A percentile compares a stretch with the other conserved stretches of the same genome.
Conservation (phyloP, 257 asterid species). For the Thymus mandschuricus region DNA sequence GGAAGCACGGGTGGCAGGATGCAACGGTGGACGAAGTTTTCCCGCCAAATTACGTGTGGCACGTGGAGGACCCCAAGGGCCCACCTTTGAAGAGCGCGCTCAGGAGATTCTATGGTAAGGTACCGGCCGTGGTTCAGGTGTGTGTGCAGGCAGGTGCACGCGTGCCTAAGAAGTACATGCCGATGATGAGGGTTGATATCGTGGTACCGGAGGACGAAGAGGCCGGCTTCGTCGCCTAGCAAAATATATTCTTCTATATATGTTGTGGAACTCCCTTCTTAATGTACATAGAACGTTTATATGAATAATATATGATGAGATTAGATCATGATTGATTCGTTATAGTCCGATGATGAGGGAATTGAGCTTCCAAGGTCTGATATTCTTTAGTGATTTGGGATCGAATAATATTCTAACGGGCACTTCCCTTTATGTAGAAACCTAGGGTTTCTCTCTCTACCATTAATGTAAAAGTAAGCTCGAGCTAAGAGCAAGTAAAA, state of each 20-base stretch:
- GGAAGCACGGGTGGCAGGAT: conserved; percentile 98
- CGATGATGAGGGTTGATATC: conserved; percentile 91
- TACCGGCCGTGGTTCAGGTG: conserved; percentile 83
- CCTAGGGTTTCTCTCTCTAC: no score
- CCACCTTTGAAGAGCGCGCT: conserved; percentile 57
- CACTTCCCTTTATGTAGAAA: no score
- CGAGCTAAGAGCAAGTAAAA: no score
- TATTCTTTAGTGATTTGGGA: no score
- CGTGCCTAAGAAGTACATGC: conserved; percentile 66
- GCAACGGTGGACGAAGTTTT: conserved; percentile 88
- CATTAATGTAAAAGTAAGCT: no score
- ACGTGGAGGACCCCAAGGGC: conserved; percentile 72
- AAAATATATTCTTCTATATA: no score
- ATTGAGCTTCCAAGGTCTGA: no score
- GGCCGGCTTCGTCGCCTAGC: conserved; percentile 67
- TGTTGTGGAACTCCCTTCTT: background rate
- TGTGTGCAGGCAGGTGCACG: conserved; percentile 92
- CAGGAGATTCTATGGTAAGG: conserved; percentile 82
- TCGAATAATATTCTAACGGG: no score
- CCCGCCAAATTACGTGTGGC: conserved; percentile 89
- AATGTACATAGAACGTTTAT: no score
- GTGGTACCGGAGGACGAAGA: conserved; percentile 78
- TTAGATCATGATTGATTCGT: no score
- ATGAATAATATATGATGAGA: no score
- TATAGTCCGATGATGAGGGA: no score